Evolutionary conservation across 805 yeast species (phyloP), one percentile per base, ranked within the genome.

Genomic region (Komagataella mondaviorum): DNA sequence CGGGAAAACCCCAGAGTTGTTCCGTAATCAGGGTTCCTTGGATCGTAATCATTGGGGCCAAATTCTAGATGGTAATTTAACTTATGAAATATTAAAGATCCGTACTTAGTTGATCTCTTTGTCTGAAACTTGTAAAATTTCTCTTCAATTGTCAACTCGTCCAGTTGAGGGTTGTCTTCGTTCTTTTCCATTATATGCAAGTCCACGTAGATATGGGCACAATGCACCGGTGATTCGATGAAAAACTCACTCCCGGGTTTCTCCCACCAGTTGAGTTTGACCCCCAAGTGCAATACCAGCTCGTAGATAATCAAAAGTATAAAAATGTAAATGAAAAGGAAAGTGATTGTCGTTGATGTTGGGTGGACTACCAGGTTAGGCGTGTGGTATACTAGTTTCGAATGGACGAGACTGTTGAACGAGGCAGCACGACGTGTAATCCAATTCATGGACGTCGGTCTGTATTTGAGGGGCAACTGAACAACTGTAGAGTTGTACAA

Each of bases 21-120:
- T 1, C 95, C 95, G 49, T 71, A 74, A 53, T 79, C 90, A 4
- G 81, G 83, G 52, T 85, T 77, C 54, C 76, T 76, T 56, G 66
- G 63, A 54, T 78, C 80, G 60, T 79, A 86, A 58, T 87, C 95
- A 57, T 83, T 90, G 0, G 95, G 93, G 30, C 86, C 78, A 64
- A 87, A 87, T 61, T 86, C 95, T 56, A 85, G 73, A 62, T 85
- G 85, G 61, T 81, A 86, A 23, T 69, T 70, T 36, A 84, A 55
- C 2, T 78, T 75, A 22, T 60, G 63, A 4, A 57, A 51, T 18
- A 69, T 54, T 48, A 60, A 51, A 51, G 64, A 36, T 1, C 51
- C 3, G 45, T 49, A n/a, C 43, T 48, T 14, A 48, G 56, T 49
- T n/a, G 23, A n/a, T 53, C 44, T 6, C 23, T 43, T 46, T 52